These are phyloP conservation scores for Penicillium canescens DNA, from an alignment of 495 filamentous ascomycete genomes.

Conservation along the genomic window DNA sequence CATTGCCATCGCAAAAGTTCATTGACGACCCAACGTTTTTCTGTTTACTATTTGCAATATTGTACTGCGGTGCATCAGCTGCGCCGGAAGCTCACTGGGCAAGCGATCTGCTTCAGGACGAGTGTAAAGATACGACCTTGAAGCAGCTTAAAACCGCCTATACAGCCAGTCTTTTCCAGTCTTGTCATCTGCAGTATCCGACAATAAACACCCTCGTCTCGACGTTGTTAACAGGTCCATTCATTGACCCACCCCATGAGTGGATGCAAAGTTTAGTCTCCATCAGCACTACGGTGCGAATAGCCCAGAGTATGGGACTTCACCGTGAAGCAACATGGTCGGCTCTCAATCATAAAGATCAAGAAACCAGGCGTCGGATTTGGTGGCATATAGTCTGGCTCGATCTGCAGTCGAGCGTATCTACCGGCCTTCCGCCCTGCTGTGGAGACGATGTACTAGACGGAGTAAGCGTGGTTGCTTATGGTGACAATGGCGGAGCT, in stretches of 20 bases:
- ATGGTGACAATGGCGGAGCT: not conserved
- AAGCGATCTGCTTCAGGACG: not conserved
- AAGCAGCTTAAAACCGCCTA: conserved; percentile 5
- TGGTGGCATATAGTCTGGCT: conserved; percentile 30
- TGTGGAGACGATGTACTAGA: conserved; percentile 3
- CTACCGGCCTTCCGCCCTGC: conserved; percentile 17
- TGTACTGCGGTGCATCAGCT: conserved; percentile 15
- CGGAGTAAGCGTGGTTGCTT: not conserved
- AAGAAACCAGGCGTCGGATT: conserved; percentile 9
- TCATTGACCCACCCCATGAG: not conserved
- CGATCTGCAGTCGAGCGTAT: conserved; percentile 24
- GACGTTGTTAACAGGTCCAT: conserved; percentile 5
- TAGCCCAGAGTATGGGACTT: conserved; percentile 24
- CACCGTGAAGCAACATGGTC: conserved; percentile 10
- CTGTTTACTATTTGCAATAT: conserved; percentile 19
- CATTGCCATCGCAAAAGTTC: conserved; percentile 5
- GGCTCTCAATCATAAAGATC: too few species aligned
- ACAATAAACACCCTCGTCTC: conserved; percentile 20
- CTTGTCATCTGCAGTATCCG: conserved; percentile 18
- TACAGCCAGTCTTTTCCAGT: conserved; percentile 11
- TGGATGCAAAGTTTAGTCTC: not conserved
- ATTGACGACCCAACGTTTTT: conserved; percentile 19
- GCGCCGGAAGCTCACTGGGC: conserved; percentile 7
- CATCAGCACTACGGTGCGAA: conserved; percentile 8
- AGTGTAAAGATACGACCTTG: not conserved